A percentile compares a stretch with the other conserved stretches of the same genome.
Conservation (phyloP, 305 asterid species). For the Coffea humblotiana region DNA sequence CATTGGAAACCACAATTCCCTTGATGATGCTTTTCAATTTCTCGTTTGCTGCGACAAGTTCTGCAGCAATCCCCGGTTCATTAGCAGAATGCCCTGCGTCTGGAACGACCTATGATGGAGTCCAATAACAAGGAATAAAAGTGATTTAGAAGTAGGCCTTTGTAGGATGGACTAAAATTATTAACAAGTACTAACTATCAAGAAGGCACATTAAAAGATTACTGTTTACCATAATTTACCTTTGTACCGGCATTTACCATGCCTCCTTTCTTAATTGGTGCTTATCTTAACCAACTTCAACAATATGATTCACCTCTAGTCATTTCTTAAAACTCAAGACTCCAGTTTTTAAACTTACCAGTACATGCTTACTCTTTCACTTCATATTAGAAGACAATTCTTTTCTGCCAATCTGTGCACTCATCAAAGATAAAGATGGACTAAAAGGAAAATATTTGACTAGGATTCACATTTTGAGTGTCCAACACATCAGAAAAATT, state of each 20-base stretch:
- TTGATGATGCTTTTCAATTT: slow-evolving; percentile 50
- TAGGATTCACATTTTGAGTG: background rate
- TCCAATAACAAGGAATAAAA: background rate
- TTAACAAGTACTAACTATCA: background rate
- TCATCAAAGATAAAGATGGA: background rate
- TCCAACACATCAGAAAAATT: background rate
- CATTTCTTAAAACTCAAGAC: no score
- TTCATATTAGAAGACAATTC: background rate
- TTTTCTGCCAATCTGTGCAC: background rate
- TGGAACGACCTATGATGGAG: slow-evolving; percentile 53
- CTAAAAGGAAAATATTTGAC: no score
- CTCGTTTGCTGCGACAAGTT: slow-evolving; percentile 85
- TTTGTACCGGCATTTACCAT: no score
- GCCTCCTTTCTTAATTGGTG: no score
- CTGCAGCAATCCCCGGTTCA: slow-evolving; percentile 70
- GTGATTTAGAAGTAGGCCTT: background rate
- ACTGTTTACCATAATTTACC: no score
- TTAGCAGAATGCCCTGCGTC: slow-evolving; percentile 98
- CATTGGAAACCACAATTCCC: no score
- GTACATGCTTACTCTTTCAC: background rate
- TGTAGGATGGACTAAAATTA: background rate
- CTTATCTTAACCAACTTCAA: no score
- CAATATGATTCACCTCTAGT: no score
- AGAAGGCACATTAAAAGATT: no score
- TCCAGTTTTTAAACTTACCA: no score